Conservation (phyloP, 2,329 filamentous ascomycete genomes). For the Tolypocladium nubicola region DNA sequence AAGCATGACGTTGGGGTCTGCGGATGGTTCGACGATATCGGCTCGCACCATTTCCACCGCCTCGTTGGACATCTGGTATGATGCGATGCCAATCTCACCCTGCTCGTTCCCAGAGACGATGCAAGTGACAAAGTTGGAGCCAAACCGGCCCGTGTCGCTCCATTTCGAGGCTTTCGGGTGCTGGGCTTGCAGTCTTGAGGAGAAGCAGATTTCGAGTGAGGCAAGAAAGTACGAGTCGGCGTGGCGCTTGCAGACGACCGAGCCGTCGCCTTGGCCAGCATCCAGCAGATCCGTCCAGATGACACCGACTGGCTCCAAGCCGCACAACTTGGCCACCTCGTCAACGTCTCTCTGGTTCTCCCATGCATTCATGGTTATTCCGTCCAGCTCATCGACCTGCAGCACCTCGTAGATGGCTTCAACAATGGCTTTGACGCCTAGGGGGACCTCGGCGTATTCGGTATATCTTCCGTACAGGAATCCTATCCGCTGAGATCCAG, state of each 20-base stretch:
- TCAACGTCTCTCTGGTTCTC: conserved; percentile 75
- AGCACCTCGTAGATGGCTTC: conserved; percentile 97
- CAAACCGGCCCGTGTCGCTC: conserved; percentile 90
- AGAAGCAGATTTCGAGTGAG: conserved; percentile 84
- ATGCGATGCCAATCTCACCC: conserved; percentile 77
- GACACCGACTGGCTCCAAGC: conserved; percentile 78
- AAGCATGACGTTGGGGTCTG: conserved; percentile 87
- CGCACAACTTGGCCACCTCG: conserved; percentile 69
- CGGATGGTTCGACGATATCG: conserved; percentile 89
- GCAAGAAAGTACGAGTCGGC: conserved; percentile 91
- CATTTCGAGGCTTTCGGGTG: conserved; percentile 89
- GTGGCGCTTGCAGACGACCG: conserved; percentile 89
- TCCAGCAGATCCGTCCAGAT: conserved; percentile 92
- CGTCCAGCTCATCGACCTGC: conserved; percentile 80
- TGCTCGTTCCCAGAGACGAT: conserved; percentile 87
- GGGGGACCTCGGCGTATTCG: conserved; percentile 83
- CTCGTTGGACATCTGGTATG: conserved; percentile 91
- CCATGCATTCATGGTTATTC: conserved; percentile 77
- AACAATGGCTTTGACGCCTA: conserved; percentile 90
- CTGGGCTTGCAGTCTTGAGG: conserved; percentile 75
- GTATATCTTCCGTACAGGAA: conserved; percentile 86
- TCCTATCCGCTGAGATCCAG: conserved; percentile 73
- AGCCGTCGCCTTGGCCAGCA: conserved; percentile 69
- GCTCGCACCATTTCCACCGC: conserved; percentile 95
- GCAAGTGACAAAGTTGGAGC: conserved; percentile 95